Percentiles rank a stretch among this genome's conserved stretches.
These are phyloP conservation scores for Phoma herbarum DNA, from an alignment of 2,329 filamentous ascomycete species.

Conservation along the genomic window DNA sequence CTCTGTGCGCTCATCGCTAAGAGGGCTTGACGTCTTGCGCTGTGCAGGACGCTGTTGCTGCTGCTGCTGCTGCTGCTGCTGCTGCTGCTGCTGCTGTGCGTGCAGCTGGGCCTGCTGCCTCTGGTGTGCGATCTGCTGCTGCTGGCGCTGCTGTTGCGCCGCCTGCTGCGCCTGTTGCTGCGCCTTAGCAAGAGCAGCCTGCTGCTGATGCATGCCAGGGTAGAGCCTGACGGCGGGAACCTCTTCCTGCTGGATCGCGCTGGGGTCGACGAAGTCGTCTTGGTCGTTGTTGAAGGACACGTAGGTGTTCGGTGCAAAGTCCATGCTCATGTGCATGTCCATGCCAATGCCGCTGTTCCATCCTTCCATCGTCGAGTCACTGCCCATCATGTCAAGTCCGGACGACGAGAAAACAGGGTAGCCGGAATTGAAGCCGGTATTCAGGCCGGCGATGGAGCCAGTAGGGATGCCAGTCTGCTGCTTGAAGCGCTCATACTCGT, in stretches of 20 bases:
- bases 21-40: slow-evolving; percentile 51
- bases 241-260: slow-evolving; percentile 72
- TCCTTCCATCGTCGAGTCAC: slow-evolving; percentile 61
- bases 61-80: slow-evolving; percentile 65
- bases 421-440: slow-evolving; percentile 60
- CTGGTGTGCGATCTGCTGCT: slow-evolving; percentile 57
- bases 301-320: slow-evolving; percentile 63
- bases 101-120: slow-evolving; percentile 61
- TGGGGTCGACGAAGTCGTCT: slow-evolving; percentile 75
- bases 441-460: slow-evolving; percentile 82
- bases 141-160: slow-evolving; percentile 57
- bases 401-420: slow-evolving; percentile 65
- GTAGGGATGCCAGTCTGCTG: slow-evolving; percentile 94
- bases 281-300: slow-evolving; percentile 66
- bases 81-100: slow-evolving; percentile 58
- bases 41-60: slow-evolving; percentile 33
- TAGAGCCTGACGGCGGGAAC: slow-evolving; percentile 75
- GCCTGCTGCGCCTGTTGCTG: slow-evolving; percentile 49
- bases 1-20: slow-evolving; percentile 65
- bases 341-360: slow-evolving; percentile 62
- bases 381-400: slow-evolving; percentile 72
- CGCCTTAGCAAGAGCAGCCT: slow-evolving; percentile 67
- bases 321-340: slow-evolving; percentile 74
- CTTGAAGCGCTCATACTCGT: slow-evolving; percentile 94
- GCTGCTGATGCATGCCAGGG: slow-evolving; percentile 92